Evolutionary conservation across 1,284 basidiomycete species (phyloP).

Genomic region (Pisolithus thermaeus): DNA sequence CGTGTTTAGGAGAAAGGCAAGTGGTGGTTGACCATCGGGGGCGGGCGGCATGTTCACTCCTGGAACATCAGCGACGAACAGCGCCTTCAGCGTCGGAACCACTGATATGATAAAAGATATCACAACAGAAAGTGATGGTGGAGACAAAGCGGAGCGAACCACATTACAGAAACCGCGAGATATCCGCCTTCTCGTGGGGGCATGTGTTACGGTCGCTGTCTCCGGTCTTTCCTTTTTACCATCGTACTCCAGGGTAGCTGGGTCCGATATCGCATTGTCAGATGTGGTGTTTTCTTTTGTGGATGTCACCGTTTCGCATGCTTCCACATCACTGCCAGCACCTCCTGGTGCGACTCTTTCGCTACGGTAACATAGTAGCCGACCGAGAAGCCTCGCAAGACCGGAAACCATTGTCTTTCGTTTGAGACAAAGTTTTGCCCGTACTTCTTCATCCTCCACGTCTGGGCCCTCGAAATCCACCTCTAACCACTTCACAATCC

Average conservation of each 20-base stretch:
- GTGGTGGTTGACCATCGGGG: slow-evolving; percentile 72
- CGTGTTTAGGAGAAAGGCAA: slow-evolving; percentile 62
- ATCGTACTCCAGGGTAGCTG: background rate
- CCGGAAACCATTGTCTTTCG: slow-evolving; percentile 20
- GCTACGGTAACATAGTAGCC: background rate
- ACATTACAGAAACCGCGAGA: slow-evolving; percentile 22
- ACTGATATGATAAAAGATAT: slow-evolving; percentile 65
- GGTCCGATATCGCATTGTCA: background rate
- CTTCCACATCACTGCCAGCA: no score
- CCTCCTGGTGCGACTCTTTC: background rate
- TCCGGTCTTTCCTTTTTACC: background rate
- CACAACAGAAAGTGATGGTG: slow-evolving; percentile 59
- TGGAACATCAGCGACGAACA: slow-evolving; percentile 51
- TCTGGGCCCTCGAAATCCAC: slow-evolving; percentile 62
- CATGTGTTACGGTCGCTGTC: background rate
- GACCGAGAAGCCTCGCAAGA: slow-evolving; percentile 7
- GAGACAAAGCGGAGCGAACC: slow-evolving; percentile 41
- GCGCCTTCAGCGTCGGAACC: slow-evolving; percentile 61
- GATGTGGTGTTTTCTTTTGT: background rate
- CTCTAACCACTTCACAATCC: slow-evolving; percentile 45
- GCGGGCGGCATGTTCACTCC: slow-evolving; percentile 51
- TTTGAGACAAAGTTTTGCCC: slow-evolving; percentile 32
- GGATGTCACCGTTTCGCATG: background rate
- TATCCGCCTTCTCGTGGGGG: slow-evolving; percentile 9
- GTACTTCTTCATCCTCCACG: slow-evolving; percentile 48